Conservation (phyloP, 352 stramenopile genomes). For the Peronosclerospora sorghi region DNA sequence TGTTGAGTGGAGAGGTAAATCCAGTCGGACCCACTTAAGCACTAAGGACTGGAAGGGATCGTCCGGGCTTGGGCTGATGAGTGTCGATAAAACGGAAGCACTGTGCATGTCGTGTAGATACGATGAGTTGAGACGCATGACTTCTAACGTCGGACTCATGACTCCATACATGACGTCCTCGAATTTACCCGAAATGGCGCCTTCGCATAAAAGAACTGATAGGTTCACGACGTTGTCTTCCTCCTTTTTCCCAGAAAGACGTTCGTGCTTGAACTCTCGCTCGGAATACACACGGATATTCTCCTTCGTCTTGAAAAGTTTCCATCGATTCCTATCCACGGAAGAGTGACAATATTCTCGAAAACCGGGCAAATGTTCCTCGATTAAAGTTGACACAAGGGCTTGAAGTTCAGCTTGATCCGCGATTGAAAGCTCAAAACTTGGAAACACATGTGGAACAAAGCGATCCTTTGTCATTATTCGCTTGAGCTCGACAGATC, state of each 20-base stretch:
- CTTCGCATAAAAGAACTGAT: constrained; percentile 18
- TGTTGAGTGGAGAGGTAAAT: constrained; percentile 19
- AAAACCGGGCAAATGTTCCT: constrained; percentile 27
- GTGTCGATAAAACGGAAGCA: constrained; percentile 12
- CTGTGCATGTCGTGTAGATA: constrained; percentile 26
- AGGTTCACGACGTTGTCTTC: constrained; percentile 10
- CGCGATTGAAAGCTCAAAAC: constrained; percentile 11
- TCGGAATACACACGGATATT: constrained; percentile 20
- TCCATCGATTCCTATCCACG: constrained; percentile 29
- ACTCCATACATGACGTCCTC: constrained; percentile 36
- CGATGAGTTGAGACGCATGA: constrained; percentile 25
- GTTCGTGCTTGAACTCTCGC: constrained; percentile 4
- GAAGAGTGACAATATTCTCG: constrained; percentile 11
- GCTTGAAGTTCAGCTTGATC: constrained; percentile 21
- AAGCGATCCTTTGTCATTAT: constrained; percentile 22
- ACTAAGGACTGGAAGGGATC: constrained; percentile 23
- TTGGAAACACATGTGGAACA: constrained; percentile 15
- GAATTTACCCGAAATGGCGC: constrained; percentile 19
- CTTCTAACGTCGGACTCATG: constrained; percentile 19
- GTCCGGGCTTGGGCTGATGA: constrained; percentile 17
- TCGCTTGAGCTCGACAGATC: background rate
- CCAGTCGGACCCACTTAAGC: constrained; percentile 26
- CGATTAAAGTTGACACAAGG: constrained; percentile 19
- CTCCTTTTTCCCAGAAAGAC: background rate
- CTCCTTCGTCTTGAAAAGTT: constrained; percentile 23